Base-by-base conservation (phyloP, 2,329 filamentous ascomycete species). In the Colletotrichum limetticola region DNA sequence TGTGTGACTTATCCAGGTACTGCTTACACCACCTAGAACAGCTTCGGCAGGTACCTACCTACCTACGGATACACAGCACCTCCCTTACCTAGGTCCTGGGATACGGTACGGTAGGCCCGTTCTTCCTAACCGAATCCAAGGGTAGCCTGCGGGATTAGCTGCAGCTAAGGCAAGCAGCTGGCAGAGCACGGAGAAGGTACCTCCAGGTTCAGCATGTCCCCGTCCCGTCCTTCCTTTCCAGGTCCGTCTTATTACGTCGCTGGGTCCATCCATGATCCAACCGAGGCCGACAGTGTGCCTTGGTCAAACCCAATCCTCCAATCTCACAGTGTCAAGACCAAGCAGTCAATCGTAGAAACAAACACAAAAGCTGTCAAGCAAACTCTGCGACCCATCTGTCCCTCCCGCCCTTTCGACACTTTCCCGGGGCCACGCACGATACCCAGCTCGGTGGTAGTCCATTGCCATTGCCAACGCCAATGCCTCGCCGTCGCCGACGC, bases 381-480 rank as follows among this genome's bases (percentile, higher is more conserved):
- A 28, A 55, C 5, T 42, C 30, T 57, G 16, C 62, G 26, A 26
- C 19, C n/a, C 22, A 5, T 55, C 28, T 35, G 24, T 22, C 12
- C 8, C n/a, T 26, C 46, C n/a, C 12, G 28, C 11, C 35, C 12
- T 57, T 24, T 42, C 35, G 26, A 32, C 16, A 42, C 24, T 14
- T 56, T 26, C 28, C 7, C 35, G 12, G 8, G 35, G 37, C 19
- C 30, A 28, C 42, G 42, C 42, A 37, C 64, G 52, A 32, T 42
- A 65, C 22, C 26, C 58, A 68, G 58, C 58, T 42, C 56, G 42
- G 65, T 49, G 42, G 46, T 14, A 64, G 69, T 66, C 70, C 55
- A 64, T 65, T 70, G 66, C 61, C 66, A 72, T 70, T 72, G 66
- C 67, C 66, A 64, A 65, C 65, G 66, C 67, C 66, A 72, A 72